Evolutionary conservation across 768 basidiomycete genomes (phyloP).

Genomic region (Tulasnella sp.): DNA sequence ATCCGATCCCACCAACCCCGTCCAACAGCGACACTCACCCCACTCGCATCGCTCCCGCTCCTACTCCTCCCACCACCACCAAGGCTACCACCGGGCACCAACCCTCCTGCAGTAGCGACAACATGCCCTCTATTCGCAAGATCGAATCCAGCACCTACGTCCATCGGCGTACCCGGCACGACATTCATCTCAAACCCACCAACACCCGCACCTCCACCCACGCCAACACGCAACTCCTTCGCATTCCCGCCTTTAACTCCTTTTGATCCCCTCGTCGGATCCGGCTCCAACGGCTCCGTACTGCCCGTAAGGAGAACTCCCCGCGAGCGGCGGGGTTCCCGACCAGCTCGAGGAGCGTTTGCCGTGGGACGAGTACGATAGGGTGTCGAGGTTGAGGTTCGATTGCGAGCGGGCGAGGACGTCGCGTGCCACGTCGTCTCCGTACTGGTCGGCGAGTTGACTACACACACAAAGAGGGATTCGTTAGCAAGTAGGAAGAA

Average conservation of each 20-base stretch:
- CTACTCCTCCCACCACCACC: neutral
- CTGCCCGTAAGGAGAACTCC: constrained; percentile 8
- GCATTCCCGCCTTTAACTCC: neutral
- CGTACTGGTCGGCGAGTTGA: constrained; percentile 66
- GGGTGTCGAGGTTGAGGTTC: neutral
- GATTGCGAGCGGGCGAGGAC: constrained; percentile 42
- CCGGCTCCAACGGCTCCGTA: neutral
- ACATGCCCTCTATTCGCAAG: neutral
- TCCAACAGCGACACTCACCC: neutral
- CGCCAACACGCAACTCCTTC: neutral
- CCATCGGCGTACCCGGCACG: constrained; percentile 2
- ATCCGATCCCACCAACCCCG: constrained; percentile 5
- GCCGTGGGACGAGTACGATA: constrained; percentile 1
- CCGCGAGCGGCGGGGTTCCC: neutral
- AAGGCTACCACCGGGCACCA: neutral
- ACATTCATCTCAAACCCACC: neutral
- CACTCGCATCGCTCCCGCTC: neutral
- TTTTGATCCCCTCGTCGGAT: neutral
- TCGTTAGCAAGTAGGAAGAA: neutral
- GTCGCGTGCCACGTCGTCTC: constrained; percentile 48
- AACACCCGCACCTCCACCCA: neutral
- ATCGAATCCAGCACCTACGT: neutral
- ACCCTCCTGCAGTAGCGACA: neutral
- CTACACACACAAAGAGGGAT: constrained; percentile 25
- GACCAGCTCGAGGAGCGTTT: neutral